These are phyloP conservation scores for Mycena haematopus DNA, from an alignment of 768 basidiomycete species.

Conservation along the genomic window DNA sequence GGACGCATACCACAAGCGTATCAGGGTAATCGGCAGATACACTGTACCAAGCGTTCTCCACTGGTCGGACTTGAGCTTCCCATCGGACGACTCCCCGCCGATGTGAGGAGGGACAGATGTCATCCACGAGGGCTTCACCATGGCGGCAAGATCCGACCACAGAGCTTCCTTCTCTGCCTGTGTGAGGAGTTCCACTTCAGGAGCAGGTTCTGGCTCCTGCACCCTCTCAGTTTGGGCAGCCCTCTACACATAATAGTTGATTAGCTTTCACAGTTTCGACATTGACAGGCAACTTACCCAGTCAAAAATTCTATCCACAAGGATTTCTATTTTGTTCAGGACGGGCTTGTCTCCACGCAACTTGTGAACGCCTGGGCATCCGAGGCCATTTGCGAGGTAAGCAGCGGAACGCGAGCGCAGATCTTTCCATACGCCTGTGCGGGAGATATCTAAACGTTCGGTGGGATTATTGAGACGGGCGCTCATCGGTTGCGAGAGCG, in stretches of 20 bases:
- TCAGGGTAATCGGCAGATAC: slow-evolving; percentile 37
- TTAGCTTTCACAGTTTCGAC: not conserved
- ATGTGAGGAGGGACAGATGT: slow-evolving; percentile 12
- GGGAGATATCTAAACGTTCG: not conserved
- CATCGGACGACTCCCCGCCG: slow-evolving; percentile 14
- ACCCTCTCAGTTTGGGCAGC: not conserved
- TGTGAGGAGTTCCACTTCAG: not conserved
- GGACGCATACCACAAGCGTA: slow-evolving; percentile 35
- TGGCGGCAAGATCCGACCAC: slow-evolving; percentile 7
- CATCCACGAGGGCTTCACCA: slow-evolving; percentile 20
- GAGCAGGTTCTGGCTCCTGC: not conserved
- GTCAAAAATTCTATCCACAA: not conserved
- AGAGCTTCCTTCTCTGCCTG: not conserved
- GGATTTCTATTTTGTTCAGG: not conserved
- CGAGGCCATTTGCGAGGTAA: not conserved
- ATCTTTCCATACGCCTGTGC: not conserved
- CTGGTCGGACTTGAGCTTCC: slow-evolving; percentile 43
- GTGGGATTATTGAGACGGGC: not conserved
- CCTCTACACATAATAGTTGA: not conserved
- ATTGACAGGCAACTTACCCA: not conserved
- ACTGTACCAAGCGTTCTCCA: slow-evolving; percentile 37
- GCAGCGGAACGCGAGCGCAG: not conserved
- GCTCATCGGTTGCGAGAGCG: not conserved
- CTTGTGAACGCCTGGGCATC: not conserved
- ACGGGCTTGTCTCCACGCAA: not conserved